Base-by-base conservation (phyloP, 352 stramenopile species). In the Saprolegnia diclina region DNA sequence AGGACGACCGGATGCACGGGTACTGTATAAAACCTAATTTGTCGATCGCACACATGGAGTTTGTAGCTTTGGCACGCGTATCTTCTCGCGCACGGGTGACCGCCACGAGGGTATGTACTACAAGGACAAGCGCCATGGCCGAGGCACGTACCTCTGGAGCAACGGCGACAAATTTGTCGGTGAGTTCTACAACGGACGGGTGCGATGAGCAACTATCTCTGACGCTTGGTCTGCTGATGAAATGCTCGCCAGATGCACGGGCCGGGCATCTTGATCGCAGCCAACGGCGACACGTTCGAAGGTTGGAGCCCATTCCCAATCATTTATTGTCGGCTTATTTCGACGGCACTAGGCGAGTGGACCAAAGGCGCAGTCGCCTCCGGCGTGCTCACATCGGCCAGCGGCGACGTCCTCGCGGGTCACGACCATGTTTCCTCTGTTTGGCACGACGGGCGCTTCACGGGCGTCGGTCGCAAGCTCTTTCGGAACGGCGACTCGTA, bases 141-240 rank as follows among this genome's bases (percentile, higher is more conserved):
- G 79, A 59, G 87, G 87, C 19, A 94, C 86, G 50, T 96, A 93
- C 56, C 74, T 94, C 48, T 96, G 88, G 88, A 74, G 85, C 1
- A 96, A 96, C 69, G 88, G 88, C 0, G 88, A 96, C 76, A 94
- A 92, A 71, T 96, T 94, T 71, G 79, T 94, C 18, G 88, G 88
- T 9, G 81, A 93, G 71, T 96, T 85, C 76, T 81, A 83, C 46
- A 76, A 87, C 19, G 85, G 85, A 54, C 90, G 90, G 78, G 85
- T 90, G 55, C 56, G 61, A 65, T 71, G n/a, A 45, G 24, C 46
- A n/a, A n/a, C n/a, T n/a, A n/a, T 72, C 53, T 35, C 64, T 59
- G 29, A 46, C 16, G 9, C 62, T 18, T 29, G 42, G 22, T 64
- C 32, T 26, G 22, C 18, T 52, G 24, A 45, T 53, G 24, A 26